These are phyloP conservation scores for Centrapalus pauciflorus DNA, from an alignment of 129 eudicot species.

Conservation along the genomic window DNA sequence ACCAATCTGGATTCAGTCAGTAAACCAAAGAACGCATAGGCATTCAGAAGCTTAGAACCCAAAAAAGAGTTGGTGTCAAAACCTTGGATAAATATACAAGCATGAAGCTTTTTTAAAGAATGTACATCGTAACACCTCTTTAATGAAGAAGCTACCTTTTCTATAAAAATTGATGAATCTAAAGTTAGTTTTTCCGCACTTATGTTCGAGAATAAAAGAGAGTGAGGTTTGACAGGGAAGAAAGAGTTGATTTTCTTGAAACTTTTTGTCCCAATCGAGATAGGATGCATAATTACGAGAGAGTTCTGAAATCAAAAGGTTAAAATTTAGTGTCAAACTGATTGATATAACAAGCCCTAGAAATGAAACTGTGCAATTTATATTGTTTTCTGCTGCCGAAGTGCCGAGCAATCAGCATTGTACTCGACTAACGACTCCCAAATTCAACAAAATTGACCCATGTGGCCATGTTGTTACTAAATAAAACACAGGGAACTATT, in stretches of 20 bases:
- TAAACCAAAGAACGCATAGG: constrained; percentile 36
- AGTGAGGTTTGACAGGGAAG: constrained; percentile 2
- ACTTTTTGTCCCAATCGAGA: constrained; percentile 16
- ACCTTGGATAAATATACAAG: constrained; percentile 39
- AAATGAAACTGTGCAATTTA: constrained; percentile 7
- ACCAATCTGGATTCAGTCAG: constrained; percentile 44
- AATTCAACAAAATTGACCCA: not conserved
- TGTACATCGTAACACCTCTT: constrained; percentile 30
- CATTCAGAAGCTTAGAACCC: constrained; percentile 42
- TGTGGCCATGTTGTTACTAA: too few species aligned
- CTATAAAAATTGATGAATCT: constrained; percentile 14
- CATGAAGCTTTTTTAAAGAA: constrained; percentile 47
- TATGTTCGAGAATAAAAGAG: constrained; percentile 17
- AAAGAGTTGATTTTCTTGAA: constrained; percentile 19
- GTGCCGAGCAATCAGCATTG: not conserved
- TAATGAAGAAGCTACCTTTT: constrained; percentile 29
- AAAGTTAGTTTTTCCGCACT: not conserved
- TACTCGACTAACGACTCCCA: too few species aligned
- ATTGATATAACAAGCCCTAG: constrained; percentile 9
- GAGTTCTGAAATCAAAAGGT: not conserved
- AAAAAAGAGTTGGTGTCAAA: constrained; percentile 34
- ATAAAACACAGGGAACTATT: not conserved
- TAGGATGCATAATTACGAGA: constrained; percentile 23
- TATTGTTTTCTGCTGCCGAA: constrained; percentile 7
- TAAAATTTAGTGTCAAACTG: constrained; percentile 1